Evolutionary conservation across 2,329 filamentous ascomycete species (phyloP), one percentile per base, ranked within the genome.

Genomic region (Cladosporium phlei): DNA sequence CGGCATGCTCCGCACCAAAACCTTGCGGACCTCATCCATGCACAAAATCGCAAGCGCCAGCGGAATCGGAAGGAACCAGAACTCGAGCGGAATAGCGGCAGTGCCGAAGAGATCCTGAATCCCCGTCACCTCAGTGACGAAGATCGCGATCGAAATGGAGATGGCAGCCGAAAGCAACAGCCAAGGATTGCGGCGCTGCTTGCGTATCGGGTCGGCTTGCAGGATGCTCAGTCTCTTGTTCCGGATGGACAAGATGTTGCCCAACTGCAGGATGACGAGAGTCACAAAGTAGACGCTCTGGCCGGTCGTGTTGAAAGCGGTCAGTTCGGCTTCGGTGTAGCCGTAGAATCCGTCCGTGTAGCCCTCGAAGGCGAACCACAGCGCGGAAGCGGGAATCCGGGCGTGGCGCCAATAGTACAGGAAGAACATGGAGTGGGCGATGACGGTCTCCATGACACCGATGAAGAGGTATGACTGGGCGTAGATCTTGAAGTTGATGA

Each of bases 201-300:
- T 64, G 17, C 66, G 66, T 32, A 56, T 48, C 0, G 76, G 76
- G 39, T 75, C 71, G 0, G 74, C 73, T 52, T 78, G 73, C 20
- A 78, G 53, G 28, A 78, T 71, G 32, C 71, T 75, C 43, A 77
- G 59, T 2, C 73, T 66, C 27, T 76, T 74, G 52, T 74, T 78
- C 38, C 76, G 70, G 5, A 78, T 51, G 10, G 67, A 62, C 19
- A 78, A 62, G 28, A 78, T 70, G 50, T 78, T 78, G 2, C 74
- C 74, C 69, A 73, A 76, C 48, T 78, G 75, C 45, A 78, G 62
- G 28, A 78, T 69, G 0, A 78, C 74, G 1, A 78, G 64, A 0
- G 71, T 74, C 9, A 78, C 71, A 46, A 79, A 79, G 59, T 78
- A 79, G 5, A 79, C 70, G 33, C 70, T 67, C 53, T 77, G 74